phyloP scores from a whole-genome alignment of 176 grass and related monocot species.

The Saccharum spontaneum region DNA sequence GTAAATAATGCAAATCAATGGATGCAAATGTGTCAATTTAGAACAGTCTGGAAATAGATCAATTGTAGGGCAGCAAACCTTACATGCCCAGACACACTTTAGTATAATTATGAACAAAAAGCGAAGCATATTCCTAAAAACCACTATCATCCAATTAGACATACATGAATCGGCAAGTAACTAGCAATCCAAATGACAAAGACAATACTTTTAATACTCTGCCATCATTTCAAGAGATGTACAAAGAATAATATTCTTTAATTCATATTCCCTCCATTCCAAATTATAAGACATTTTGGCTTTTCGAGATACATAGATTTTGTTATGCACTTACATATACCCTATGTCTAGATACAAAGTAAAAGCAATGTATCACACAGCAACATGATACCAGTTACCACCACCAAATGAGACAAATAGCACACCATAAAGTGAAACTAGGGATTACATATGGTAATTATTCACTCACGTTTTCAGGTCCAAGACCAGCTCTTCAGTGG shows the following conservation, averaged over 20 bases:
- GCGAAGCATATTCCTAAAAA: conserved; percentile 5
- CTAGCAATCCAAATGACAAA: neutral
- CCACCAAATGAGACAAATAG: neutral
- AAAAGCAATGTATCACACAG: neutral
- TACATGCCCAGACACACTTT: neutral
- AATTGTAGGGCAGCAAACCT: neutral
- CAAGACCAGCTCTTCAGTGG: conserved; percentile 53
- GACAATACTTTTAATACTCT: neutral
- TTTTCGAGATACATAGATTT: neutral
- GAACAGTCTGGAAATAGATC: neutral
- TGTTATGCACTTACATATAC: neutral
- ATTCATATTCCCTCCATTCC: neutral
- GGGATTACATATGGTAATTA: neutral
- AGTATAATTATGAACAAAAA: neutral
- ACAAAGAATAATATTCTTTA: neutral
- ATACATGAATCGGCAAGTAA: neutral
- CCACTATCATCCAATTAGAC: neutral
- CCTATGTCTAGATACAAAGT: neutral
- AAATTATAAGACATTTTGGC: neutral
- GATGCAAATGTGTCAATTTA: neutral
- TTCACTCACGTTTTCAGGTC: conserved; percentile 73
- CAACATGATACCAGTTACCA: conserved; percentile 33
- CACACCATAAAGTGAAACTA: conserved; percentile 17
- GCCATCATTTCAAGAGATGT: conserved; percentile 2
- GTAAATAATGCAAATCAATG: neutral